A percentile compares a stretch with the other conserved stretches of the same genome.
Evolutionary conservation across 2,329 filamentous ascomycete species (phyloP).

Genomic region (Triangularia setosa): DNA sequence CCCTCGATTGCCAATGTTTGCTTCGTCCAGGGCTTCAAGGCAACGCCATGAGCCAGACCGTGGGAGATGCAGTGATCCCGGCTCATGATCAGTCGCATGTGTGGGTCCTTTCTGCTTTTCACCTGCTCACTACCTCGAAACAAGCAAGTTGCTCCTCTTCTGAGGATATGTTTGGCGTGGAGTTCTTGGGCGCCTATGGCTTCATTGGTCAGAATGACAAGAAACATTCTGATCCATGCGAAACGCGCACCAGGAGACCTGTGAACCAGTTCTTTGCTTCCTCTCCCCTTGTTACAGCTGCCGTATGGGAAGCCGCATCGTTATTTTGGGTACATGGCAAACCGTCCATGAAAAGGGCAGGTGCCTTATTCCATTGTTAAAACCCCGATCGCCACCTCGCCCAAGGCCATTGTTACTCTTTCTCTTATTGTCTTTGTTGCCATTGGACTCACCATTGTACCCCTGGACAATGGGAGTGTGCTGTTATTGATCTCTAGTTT

Average conservation of each 20-base stretch:
- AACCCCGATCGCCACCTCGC: constrained; percentile 15
- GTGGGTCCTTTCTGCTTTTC: constrained; percentile 9
- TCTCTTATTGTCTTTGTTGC: constrained; percentile 20
- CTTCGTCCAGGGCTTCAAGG: constrained; percentile 8
- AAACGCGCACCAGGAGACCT: constrained; percentile 25
- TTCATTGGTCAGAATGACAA: constrained; percentile 28
- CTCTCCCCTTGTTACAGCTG: constrained; percentile 13
- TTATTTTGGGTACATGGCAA: background rate
- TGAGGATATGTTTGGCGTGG: constrained; percentile 14
- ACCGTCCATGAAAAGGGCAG: background rate
- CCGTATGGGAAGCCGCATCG: background rate
- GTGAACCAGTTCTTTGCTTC: constrained; percentile 20
- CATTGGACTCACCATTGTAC: constrained; percentile 17
- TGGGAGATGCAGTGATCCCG: constrained; percentile 1
- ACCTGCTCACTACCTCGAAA: constrained; percentile 21
- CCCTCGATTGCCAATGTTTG: constrained; percentile 8
- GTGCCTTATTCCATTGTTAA: constrained; percentile 16
- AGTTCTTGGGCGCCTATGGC: constrained; percentile 24
- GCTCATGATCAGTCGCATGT: constrained; percentile 12
- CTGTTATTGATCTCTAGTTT: constrained; percentile 20
- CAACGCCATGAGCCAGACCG: background rate
- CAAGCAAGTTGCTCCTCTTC: constrained; percentile 1
- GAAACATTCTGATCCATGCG: constrained; percentile 20
- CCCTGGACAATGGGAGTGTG: constrained; percentile 23
- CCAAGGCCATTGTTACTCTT: background rate